A percentile compares a stretch with the other conserved stretches of the same genome.
These are phyloP conservation scores for Pisolithus albus DNA, from an alignment of 768 basidiomycete species.

Conservation along the genomic window DNA sequence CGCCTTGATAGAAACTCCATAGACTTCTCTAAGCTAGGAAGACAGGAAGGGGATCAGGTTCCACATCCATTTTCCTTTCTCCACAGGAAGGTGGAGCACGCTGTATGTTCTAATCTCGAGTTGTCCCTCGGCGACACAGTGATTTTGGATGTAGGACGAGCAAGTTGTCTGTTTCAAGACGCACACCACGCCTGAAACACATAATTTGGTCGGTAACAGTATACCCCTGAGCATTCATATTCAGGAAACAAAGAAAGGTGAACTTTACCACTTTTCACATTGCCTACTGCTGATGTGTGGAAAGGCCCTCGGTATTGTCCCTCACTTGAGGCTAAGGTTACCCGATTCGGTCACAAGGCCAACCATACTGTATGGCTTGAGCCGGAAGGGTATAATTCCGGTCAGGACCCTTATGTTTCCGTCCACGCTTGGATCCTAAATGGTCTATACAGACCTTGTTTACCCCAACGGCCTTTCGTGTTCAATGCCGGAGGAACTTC, in stretches of 20 bases:
- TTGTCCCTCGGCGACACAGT: background rate
- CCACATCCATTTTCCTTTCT: constrained; percentile 76
- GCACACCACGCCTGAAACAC: constrained; percentile 63
- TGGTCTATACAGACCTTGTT: constrained; percentile 52
- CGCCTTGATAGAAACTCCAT: constrained; percentile 67
- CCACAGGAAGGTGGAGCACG: constrained; percentile 61
- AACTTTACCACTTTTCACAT: background rate
- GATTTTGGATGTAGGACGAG: constrained; percentile 42
- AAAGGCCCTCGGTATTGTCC: constrained; percentile 89
- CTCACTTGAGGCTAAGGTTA: constrained; percentile 81
- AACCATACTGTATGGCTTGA: constrained; percentile 82
- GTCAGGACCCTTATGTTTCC: constrained; percentile 30
- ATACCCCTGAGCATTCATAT: constrained; percentile 78
- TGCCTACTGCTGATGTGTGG: background rate
- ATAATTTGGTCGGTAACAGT: constrained; percentile 67
- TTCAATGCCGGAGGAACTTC: constrained; percentile 80
- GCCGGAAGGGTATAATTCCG: constrained; percentile 87
- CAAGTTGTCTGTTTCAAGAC: constrained; percentile 74
- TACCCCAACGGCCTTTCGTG: constrained; percentile 90
- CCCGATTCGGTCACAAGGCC: constrained; percentile 66
- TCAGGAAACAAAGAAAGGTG: constrained; percentile 83
- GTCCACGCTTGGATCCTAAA: background rate
- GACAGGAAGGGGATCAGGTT: constrained; percentile 58
- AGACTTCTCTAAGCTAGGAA: constrained; percentile 52
- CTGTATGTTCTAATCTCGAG: constrained; percentile 34